Base-by-base conservation (phyloP, 306 rosid species). In the Delonix regia region DNA sequence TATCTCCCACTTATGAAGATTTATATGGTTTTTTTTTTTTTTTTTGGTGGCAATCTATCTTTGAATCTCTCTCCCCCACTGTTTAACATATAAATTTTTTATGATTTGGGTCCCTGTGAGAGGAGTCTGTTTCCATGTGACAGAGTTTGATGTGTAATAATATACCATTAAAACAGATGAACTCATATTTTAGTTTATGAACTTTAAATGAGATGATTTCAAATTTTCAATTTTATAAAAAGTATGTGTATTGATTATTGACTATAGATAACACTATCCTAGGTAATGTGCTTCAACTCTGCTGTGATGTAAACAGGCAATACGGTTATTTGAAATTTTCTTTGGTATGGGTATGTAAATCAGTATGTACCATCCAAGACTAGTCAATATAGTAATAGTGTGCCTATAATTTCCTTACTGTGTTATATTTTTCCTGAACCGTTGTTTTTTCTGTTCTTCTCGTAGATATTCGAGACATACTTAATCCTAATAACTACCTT, bases 391-490 rank as follows among this genome's bases (percentile, higher is more conserved):
- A 59, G 24, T 74, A 24, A 16, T 59, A 41, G n/a, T 28, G 24
- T 42, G 19, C 41, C 19, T 18, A 39, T 60, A 12, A 36, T 15
- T 56, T 65, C 11, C 42, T 44, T 45, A 10, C 3, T 27, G 16
- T n/a, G 16, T 42, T 39, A 19, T 56, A 27, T 44, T 47, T 67
- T 68, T 28, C 34, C 56, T 53, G 45, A 55, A 41, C 10, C 38
- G 9, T 64, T 49, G 56, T 49, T 47, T 36, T 27, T 80, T 66
- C 47, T 77, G 69, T 48, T 67, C 27, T 73, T 28, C 69, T 64
- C 4, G 13, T 64, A 25, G 59, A 66, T 77, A 56, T 39, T 83
- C 27, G 56, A 60, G 36, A 66, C 28, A 24, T 51, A 42, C 47
- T 15, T 25, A 83, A 61, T 22, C 33, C 69, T 27, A 33, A 22